These are phyloP conservation scores for Alnus rubra DNA, from an alignment of 306 rosid species.

Conservation along the genomic window DNA sequence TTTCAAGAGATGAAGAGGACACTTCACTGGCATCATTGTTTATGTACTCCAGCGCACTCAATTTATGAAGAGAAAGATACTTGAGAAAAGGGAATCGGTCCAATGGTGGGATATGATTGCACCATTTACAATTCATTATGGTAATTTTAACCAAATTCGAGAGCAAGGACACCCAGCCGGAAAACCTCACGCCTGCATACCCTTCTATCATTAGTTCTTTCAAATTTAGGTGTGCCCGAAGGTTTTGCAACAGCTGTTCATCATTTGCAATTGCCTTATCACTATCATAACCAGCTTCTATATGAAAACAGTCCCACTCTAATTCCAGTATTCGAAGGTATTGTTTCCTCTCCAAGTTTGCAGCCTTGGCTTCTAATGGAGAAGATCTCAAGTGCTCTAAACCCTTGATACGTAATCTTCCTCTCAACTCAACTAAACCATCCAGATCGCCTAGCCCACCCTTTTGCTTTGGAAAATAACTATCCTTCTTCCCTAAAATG, in stretches of 20 bases:
- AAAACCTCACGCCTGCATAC: conserved; percentile 2
- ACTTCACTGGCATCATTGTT: no score
- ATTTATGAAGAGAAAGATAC: rapidly evolving
- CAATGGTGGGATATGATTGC: conserved; percentile 12
- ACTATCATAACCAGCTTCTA: no score
- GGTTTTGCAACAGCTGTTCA: no score
- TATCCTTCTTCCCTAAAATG: not conserved
- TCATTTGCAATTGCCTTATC: no score
- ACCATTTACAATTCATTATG: not conserved
- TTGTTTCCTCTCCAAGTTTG: not conserved
- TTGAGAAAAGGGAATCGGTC: conserved; percentile 28
- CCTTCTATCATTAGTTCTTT: rapidly evolving
- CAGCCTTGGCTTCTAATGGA: not conserved
- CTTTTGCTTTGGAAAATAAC: not conserved
- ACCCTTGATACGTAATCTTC: not conserved
- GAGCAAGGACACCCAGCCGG: conserved; percentile 18
- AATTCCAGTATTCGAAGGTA: not conserved
- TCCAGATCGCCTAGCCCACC: conserved; percentile 1
- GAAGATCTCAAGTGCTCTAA: not conserved
- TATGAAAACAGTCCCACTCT: not conserved
- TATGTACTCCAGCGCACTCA: not conserved
- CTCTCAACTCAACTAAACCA: conserved; percentile 6
- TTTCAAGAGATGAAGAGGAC: no score
- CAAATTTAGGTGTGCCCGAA: conserved; percentile 3
- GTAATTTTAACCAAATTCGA: not conserved